phyloP scores from a whole-genome alignment of 768 basidiomycete genomes.

The Calocybe cyanea region DNA sequence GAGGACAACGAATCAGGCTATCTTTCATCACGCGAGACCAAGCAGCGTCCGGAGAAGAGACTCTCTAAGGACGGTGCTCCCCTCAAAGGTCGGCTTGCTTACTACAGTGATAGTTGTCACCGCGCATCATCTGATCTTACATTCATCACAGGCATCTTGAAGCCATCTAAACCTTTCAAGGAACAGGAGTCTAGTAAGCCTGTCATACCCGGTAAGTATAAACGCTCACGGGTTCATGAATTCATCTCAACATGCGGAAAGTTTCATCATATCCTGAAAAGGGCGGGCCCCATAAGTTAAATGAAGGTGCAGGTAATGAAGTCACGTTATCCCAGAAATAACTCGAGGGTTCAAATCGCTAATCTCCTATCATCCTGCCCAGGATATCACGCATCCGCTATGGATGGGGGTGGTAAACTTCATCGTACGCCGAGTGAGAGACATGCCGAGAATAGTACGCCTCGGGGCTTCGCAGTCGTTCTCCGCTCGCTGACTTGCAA shows the following conservation, averaged over 20 bases:
- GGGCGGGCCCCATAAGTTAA: slow-evolving; percentile 11
- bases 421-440: slow-evolving; percentile 11
- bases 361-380: slow-evolving; percentile 5
- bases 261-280: slow-evolving; percentile 7
- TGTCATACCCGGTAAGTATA: too few relatives aligned
- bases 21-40: background rate
- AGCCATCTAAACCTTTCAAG: slow-evolving; percentile 8
- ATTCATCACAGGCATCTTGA: slow-evolving; percentile 9
- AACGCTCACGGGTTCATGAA: background rate
- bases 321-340: slow-evolving; percentile 8
- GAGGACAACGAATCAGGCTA: background rate
- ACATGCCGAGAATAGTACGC: slow-evolving; percentile 19
- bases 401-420: slow-evolving; percentile 16
- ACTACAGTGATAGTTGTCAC: too few relatives aligned
- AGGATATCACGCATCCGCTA: slow-evolving; percentile 12
- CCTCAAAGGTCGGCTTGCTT: slow-evolving; percentile 1
- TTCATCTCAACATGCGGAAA: background rate
- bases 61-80: background rate
- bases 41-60: background rate
- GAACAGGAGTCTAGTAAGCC: slow-evolving; percentile 8
- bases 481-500: slow-evolving; percentile 18
- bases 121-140: background rate
- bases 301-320: slow-evolving; percentile 12
- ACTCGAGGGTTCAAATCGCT: slow-evolving; percentile 4
- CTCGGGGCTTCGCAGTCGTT: slow-evolving; percentile 12